Conservation (phyloP, 345 rosid species). For the Noccaea caerulescens region DNA sequence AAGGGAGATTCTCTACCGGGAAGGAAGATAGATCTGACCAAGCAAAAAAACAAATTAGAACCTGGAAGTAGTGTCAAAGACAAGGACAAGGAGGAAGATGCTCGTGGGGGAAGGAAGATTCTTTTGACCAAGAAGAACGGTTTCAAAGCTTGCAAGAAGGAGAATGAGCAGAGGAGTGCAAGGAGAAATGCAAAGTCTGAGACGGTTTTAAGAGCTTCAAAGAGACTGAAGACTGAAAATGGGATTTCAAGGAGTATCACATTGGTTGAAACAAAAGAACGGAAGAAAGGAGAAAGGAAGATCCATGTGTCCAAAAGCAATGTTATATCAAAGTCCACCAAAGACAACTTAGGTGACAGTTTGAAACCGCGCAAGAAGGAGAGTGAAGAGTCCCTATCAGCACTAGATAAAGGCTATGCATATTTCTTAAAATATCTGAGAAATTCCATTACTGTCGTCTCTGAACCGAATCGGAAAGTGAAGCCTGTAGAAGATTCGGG, state of each 20-base stretch:
- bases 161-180: background rate
- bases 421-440: slow-evolving; percentile 27
- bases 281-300: slow-evolving; percentile 29
- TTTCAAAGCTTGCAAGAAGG: slow-evolving; percentile 1
- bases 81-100: slow-evolving; percentile 8
- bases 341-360: slow-evolving; percentile 23
- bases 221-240: slow-evolving; percentile 30
- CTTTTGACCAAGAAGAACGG: background rate
- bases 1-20: slow-evolving; percentile 19
- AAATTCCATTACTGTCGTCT: slow-evolving; percentile 18
- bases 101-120: slow-evolving; percentile 9
- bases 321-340: slow-evolving; percentile 14
- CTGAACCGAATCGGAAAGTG: background rate
- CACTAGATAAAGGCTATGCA: slow-evolving; percentile 43
- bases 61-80: background rate
- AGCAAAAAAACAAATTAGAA: background rate
- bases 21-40: slow-evolving; percentile 13
- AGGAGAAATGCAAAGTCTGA: slow-evolving; percentile 15
- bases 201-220: slow-evolving; percentile 15
- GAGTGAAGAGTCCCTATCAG: slow-evolving; percentile 15
- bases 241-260: slow-evolving; percentile 11
- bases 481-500: slow-evolving; percentile 40
- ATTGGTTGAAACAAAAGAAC: slow-evolving; percentile 14
- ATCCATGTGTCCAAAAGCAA: slow-evolving; percentile 32
- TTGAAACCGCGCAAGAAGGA: slow-evolving; percentile 11